Evolutionary conservation across 371 early-diverging fungal species (phyloP).

Genomic region (Mortierella sp.): DNA sequence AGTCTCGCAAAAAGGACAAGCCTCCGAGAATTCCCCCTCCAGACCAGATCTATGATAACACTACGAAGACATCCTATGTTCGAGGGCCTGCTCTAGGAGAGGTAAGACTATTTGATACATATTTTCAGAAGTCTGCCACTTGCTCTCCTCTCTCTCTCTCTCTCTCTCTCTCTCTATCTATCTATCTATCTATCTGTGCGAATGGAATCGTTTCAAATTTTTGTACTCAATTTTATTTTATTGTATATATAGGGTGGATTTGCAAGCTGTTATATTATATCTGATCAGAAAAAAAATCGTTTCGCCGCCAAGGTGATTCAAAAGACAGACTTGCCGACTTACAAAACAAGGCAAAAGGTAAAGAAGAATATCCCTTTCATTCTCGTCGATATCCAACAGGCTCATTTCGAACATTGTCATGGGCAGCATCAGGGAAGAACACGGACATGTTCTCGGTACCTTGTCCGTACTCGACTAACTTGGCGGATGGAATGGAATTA

Average conservation of each 20-base stretch:
- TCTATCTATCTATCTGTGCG: background rate
- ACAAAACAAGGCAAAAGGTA: conserved; percentile 78
- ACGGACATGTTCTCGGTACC: too few species aligned
- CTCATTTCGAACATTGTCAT: too few species aligned
- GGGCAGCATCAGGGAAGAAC: too few species aligned
- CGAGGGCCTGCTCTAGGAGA: conserved; percentile 48
- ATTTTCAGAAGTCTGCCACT: background rate
- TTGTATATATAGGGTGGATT: conserved; percentile 84
- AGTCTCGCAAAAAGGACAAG: conserved; percentile 47
- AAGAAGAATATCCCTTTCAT: background rate
- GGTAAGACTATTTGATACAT: conserved; percentile 16
- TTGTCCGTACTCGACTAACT: too few species aligned
- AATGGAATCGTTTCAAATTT: background rate
- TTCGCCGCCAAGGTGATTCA: conserved; percentile 88
- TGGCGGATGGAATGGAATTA: too few species aligned
- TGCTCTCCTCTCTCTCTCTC: background rate
- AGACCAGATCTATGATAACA: conserved; percentile 28
- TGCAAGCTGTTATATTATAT: conserved; percentile 86
- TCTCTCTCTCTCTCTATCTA: too few species aligned
- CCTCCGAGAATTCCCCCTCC: conserved; percentile 41
- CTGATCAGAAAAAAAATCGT: conserved; percentile 56
- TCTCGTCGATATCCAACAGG: too few species aligned
- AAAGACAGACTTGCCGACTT: conserved; percentile 69
- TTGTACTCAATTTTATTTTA: background rate
- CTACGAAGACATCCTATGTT: conserved; percentile 16